Base-by-base conservation (phyloP, 352 stramenopile genomes). In the Pythium biforme region DNA sequence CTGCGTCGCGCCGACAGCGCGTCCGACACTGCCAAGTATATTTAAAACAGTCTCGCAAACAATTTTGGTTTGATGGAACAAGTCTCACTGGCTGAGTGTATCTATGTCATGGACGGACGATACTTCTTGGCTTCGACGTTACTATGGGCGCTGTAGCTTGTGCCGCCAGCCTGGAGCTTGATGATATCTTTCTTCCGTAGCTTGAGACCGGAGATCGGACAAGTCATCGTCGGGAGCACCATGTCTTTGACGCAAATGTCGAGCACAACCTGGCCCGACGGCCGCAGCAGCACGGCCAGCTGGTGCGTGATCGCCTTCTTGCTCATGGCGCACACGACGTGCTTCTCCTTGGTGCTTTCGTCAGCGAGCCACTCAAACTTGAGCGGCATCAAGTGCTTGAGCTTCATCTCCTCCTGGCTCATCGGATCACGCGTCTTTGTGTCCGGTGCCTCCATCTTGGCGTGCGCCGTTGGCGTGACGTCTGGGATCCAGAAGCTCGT, bases 401-500 rank as follows among this genome's bases (percentile, higher is more conserved):
- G 77, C 68, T 92, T 93, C 71, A 95, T 81, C 52, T 82, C 70
- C 15, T 91, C 80, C 19, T 84, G 68, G 73, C 81, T 90, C 86
- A 95, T 95, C 17, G 86, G 86, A 53, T 95, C 86, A 40, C 76
- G 72, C 1, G 86, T 94, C 66, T 86, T 86, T 7, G 71, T 81
- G 64, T 94, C 84, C 0, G 86, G 86, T 23, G 79, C 76, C 25
- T 70, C 70, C 45, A 92, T 62, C 26, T 62, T 80, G 8, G 34
- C 59, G 31, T 89, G 76, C 22, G 82, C 73, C 47, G 57, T 74
- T 5, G 86, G 86, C 15, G 86, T 92, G 64, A 82, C 91, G 50
- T 92, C 86, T 3, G 86, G 86, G 58, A 95, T 92, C 86, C 86
- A 95, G 61, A 88, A 95, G 62, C 82, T 92, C 33, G 84, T 93